These are phyloP conservation scores for Termitomyces sp. DNA, from an alignment of 768 basidiomycete species.

Conservation along the genomic window DNA sequence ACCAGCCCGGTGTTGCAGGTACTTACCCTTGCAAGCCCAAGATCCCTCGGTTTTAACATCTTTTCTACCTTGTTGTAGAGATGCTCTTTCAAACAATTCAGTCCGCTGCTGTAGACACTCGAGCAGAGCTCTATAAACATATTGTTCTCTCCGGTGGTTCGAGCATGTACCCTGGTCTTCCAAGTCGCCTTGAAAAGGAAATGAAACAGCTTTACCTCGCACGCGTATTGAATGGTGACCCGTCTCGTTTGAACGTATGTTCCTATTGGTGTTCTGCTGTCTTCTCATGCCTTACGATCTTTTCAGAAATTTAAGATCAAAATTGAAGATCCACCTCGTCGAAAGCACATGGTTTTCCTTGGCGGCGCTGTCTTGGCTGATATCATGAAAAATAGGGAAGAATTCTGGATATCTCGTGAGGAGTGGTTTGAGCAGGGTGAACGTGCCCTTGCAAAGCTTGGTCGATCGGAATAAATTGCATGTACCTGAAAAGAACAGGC, in stretches of 20 bases:
- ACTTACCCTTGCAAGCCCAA: conserved; percentile 11
- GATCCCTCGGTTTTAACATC: not conserved
- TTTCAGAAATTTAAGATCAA: conserved; percentile 97
- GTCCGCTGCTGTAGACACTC: conserved; percentile 81
- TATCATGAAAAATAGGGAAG: conserved; percentile 92
- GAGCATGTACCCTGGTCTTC: conserved; percentile 98
- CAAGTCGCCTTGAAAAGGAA: conserved; percentile 96
- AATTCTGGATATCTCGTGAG: conserved; percentile 93
- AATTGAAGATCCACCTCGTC: conserved; percentile 95
- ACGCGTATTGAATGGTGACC: conserved; percentile 79
- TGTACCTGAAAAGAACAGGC: not conserved
- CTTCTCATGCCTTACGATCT: not conserved
- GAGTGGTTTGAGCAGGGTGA: conserved; percentile 94
- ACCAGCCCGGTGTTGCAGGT: conserved; percentile 96
- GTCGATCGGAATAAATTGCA: conserved; percentile 42
- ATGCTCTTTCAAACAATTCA: conserved; percentile 98
- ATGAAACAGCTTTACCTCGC: conserved; percentile 99
- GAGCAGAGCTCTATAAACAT: conserved; percentile 93
- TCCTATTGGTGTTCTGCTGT: not conserved
- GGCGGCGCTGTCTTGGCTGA: conserved; percentile 98
- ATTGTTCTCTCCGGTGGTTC: conserved; percentile 97
- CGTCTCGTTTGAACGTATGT: conserved; percentile 80
- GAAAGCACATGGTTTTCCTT: conserved; percentile 99
- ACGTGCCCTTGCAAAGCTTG: conserved; percentile 80
- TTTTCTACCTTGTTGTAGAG: conserved; percentile 39